These are phyloP conservation scores for Eucalyptus cloeziana DNA, from an alignment of 345 rosid species.

Conservation along the genomic window DNA sequence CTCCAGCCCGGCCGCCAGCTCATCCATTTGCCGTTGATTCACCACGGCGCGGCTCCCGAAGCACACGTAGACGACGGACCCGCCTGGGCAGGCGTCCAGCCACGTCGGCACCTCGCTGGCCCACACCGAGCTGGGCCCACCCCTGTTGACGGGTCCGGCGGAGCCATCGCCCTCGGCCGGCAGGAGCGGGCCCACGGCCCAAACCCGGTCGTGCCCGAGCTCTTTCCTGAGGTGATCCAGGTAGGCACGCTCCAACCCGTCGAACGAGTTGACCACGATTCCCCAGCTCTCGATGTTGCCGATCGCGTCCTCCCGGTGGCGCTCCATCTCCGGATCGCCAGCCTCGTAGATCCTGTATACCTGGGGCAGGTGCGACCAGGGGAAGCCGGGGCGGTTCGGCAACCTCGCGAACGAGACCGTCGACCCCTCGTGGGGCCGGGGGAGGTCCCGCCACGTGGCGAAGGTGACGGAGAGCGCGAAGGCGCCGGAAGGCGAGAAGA, in stretches of 20 bases:
- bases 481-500: slow-evolving; percentile 28
- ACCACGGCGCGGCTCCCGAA: slow-evolving; percentile 51
- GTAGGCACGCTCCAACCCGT: slow-evolving; percentile 27
- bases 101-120: slow-evolving; percentile 8
- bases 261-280: slow-evolving; percentile 31
- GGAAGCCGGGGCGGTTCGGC: not conserved
- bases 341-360: not conserved
- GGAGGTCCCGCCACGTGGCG: slow-evolving; percentile 8
- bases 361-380: not conserved
- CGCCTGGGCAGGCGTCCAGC: slow-evolving; percentile 40
- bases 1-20: slow-evolving; percentile 32
- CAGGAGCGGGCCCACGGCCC: slow-evolving; percentile 45
- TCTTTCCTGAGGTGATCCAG: slow-evolving; percentile 17
- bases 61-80: slow-evolving; percentile 44
- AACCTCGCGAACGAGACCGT: not conserved
- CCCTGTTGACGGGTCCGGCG: not conserved
- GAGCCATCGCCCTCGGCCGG: slow-evolving; percentile 10
- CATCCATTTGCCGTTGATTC: slow-evolving; percentile 24
- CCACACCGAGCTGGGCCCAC: not conserved
- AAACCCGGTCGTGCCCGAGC: slow-evolving; percentile 34
- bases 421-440: not conserved
- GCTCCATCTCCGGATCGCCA: not conserved
- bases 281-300: slow-evolving; percentile 18
- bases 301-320: not conserved
- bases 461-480: slow-evolving; percentile 9